Base-by-base conservation (phyloP, 1,284 basidiomycete species). In the Singerocomus inundabilis region DNA sequence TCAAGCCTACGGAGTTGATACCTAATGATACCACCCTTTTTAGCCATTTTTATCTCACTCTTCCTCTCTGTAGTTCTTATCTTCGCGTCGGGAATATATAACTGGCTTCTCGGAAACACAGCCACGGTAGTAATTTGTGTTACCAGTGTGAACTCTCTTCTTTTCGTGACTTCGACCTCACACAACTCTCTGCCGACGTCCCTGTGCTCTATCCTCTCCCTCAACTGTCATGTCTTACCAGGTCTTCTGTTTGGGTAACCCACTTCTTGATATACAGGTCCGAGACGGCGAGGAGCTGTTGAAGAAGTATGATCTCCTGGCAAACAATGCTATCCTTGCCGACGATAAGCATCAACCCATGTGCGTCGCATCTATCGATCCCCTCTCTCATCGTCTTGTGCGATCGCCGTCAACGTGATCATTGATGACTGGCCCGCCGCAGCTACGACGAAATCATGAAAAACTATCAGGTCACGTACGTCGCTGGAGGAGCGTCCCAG, bases 261-360 rank as follows among this genome's bases (percentile, higher is more conserved):
- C 92, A 60, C 76, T 95, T 69, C 85, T 95, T 54, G 92, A 95
- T 69, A 86, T 94, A 72, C 91, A 93, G 71, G 90, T 93, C 61
- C 82, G 74, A 54, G 78, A 93, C 57, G 93, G 91, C 48, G 89
- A 95, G 68, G 77, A 77, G 40, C 80, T 98, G 53, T 79, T 99
- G 50, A 77, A 88, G 62, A 98, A 98, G 73, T 99, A 99, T 71
- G 81, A 73, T 55, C 82, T 99, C 67, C 93, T 94, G 71, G 76
- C 94, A 47, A 98, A 99, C 78, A 93, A 99, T 70, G 96, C 97
- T 48, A 95, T 98, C 69, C 84, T 98, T 51, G 97, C 94, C 24
- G 90, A 89, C 61, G 86, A 88, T 51, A 90, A 94, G 74, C 96
- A 98, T 63, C 74, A 79, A 55, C 78, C 84, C 35, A 85, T 97